Evolutionary conservation across 2,329 filamentous ascomycete genomes (phyloP).

Genomic region (Aureobasidium sp.): DNA sequence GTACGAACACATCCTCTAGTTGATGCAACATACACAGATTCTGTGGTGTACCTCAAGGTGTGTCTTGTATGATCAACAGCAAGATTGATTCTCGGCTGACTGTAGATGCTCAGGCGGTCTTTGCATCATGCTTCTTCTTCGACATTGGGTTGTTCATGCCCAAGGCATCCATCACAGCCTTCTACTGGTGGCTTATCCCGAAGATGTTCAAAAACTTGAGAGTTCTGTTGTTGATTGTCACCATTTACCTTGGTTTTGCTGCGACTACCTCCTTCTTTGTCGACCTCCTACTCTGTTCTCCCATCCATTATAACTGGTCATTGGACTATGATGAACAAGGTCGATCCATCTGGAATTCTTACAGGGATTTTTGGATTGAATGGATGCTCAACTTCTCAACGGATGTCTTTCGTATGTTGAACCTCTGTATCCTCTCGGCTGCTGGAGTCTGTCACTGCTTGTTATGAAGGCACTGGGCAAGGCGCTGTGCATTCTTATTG

Average conservation of each 20-base stretch:
- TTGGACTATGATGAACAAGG: slow-evolving; percentile 1
- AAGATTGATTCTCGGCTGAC: too few relatives aligned
- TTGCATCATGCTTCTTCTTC: slow-evolving; percentile 7
- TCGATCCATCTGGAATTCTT: slow-evolving; percentile 3
- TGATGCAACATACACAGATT: background rate
- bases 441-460: too few relatives aligned
- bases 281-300: background rate
- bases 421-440: background rate
- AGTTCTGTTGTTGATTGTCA: background rate
- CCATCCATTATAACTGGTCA: background rate
- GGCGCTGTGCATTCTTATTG: too few relatives aligned
- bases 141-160: slow-evolving; percentile 2
- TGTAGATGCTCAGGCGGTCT: background rate
- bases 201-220: background rate
- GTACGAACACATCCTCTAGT: background rate
- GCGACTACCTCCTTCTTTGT: background rate
- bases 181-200: slow-evolving; percentile 8
- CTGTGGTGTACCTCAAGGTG: background rate
- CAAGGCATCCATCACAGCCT: slow-evolving; percentile 1
- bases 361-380: background rate
- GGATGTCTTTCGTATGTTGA: background rate
- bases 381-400: background rate
- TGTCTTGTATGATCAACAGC: too few relatives aligned
- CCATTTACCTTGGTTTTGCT: background rate
- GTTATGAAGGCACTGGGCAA: too few relatives aligned